Percentiles rank a stretch among this genome's conserved stretches.
Conservation (phyloP, 1,284 basidiomycete genomes). For the Cerrena zonata region DNA sequence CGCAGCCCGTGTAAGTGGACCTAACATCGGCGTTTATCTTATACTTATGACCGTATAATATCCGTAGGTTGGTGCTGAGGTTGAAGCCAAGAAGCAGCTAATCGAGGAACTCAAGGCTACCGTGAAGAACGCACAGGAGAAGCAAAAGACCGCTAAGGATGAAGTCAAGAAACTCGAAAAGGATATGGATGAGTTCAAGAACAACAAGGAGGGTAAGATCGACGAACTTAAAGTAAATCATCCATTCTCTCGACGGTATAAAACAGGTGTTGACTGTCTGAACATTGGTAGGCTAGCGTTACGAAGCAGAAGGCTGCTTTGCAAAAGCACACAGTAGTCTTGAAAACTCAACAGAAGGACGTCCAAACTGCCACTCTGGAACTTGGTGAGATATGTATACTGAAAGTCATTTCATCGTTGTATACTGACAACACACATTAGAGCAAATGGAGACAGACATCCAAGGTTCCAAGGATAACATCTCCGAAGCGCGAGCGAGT, state of each 20-base stretch:
- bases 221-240: slow-evolving; percentile 79
- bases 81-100: slow-evolving; percentile 66
- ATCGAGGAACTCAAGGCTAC: slow-evolving; percentile 66
- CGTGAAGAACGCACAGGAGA: slow-evolving; percentile 64
- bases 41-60: not conserved
- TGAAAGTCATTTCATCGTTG: not conserved
- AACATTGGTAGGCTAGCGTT: slow-evolving; percentile 69
- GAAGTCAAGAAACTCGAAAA: slow-evolving; percentile 86
- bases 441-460: slow-evolving; percentile 87
- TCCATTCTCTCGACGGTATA: not conserved
- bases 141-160: slow-evolving; percentile 69
- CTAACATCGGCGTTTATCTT: not conserved
- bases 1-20: slow-evolving; percentile 67
- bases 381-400: slow-evolving; percentile 52
- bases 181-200: slow-evolving; percentile 98
- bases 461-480: slow-evolving; percentile 47
- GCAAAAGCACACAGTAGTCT: slow-evolving; percentile 72
- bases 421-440: slow-evolving; percentile 20
- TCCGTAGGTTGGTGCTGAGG: slow-evolving; percentile 71
- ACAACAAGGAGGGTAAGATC: slow-evolving; percentile 96
- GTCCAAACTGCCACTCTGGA: slow-evolving; percentile 84
- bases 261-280: not conserved
- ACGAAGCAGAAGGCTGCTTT: slow-evolving; percentile 75
- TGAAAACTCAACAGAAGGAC: slow-evolving; percentile 87
- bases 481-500: slow-evolving; percentile 57